Base-by-base conservation (phyloP, 495 filamentous ascomycete species). In the Terfezia boudieri region DNA sequence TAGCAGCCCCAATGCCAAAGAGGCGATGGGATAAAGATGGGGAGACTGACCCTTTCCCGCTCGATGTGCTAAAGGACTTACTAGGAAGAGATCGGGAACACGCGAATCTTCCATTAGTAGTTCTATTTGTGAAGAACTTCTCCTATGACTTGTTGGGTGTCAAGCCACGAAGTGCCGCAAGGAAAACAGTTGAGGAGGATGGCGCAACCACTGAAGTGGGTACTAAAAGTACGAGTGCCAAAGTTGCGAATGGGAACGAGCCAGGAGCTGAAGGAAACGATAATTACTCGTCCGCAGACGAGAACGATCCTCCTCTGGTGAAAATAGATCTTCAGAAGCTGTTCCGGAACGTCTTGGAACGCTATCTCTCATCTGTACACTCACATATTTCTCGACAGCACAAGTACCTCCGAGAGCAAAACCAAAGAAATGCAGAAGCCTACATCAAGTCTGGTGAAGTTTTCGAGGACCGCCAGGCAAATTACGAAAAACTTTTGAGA, bases 391-490 rank as follows among this genome's bases (percentile, higher is more conserved):
- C 90, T 49, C 81, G 82, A 7, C 89, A 96, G 60, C 90, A 99
- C 63, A 86, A 89, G 67, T 78, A 80, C 8, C 78, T 96, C 37
- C 73, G 75, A 55, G 73, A 71, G 23, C 90, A 99, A 67, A 83
- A 80, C 50, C 83, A 85, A 56, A 86, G 88, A 51, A 95, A 99
- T 70, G 87, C 92, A 2, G 90, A 99, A 66, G 90, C 89, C 7
- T 99, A 99, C 64, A 86, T 99, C 59, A 94, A 94, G 64, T 96
- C 92, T 46, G 90, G 90, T 12, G 90, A 99, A 62, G 88, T 99
- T 48, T 99, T 99, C 59, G 90, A 99, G 64, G 90, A 99, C 62
- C 84, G 90, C 16, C 90, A 99, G 64, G 76, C 86, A 35, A 95
- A 86, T 60, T 94, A 90, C 57, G 90, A 99, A 65, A 94, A 86